Evolutionary conservation across 2,329 filamentous ascomycete species (phyloP).

Genomic region (Cyanodermella asteris): DNA sequence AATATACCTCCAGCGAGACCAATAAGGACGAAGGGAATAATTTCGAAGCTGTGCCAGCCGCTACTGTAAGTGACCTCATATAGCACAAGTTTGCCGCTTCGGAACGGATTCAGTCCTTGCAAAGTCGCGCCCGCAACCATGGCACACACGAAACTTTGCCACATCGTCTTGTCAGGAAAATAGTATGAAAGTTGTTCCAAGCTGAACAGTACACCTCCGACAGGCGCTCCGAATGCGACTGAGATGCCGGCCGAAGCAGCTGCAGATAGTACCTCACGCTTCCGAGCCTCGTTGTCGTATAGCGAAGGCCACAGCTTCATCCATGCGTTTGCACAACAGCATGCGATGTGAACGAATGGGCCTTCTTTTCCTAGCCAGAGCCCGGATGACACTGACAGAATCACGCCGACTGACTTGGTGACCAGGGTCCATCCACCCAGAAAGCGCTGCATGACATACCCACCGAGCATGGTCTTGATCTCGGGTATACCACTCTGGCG

Average conservation of each 20-base stretch:
- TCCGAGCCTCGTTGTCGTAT: constrained; percentile 77
- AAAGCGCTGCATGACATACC: constrained; percentile 77
- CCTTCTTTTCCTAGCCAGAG: constrained; percentile 97
- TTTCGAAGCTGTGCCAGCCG: constrained; percentile 85
- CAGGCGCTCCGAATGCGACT: constrained; percentile 81
- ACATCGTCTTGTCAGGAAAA: constrained; percentile 98
- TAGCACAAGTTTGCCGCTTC: constrained; percentile 82
- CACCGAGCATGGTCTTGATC: constrained; percentile 88
- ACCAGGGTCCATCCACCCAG: constrained; percentile 71
- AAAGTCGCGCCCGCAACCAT: constrained; percentile 95
- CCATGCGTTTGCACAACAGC: constrained; percentile 84
- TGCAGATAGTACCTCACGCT: constrained; percentile 79
- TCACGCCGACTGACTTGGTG: constrained; percentile 74
- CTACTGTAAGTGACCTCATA: constrained; percentile 89
- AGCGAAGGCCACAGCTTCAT: constrained; percentile 72
- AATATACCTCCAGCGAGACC: constrained; percentile 85
- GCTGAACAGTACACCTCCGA: constrained; percentile 85
- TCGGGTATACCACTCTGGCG: constrained; percentile 93
- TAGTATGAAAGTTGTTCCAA: constrained; percentile 96
- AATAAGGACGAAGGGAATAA: constrained; percentile 67
- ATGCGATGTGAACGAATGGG: constrained; percentile 84
- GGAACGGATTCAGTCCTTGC: constrained; percentile 81
- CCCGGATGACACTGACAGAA: constrained; percentile 76
- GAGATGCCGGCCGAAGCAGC: constrained; percentile 84
- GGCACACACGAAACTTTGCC: constrained; percentile 96